These are phyloP conservation scores for Ceratocystis papillata DNA, from an alignment of 2,329 filamentous ascomycete species.

Conservation along the genomic window DNA sequence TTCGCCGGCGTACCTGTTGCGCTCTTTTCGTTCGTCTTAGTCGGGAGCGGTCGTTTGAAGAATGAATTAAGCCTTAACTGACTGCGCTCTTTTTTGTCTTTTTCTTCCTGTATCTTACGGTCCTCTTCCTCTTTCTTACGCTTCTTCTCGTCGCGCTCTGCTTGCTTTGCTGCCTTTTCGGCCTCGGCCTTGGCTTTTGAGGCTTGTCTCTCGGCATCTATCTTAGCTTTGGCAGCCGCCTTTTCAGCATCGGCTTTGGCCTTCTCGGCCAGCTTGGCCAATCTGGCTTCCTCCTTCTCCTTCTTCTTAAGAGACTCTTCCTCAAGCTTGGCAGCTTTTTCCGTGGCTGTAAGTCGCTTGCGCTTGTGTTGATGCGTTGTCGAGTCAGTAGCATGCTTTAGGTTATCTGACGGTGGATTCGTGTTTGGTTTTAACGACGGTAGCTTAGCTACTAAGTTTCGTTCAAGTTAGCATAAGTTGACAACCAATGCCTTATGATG, in stretches of 20 bases:
- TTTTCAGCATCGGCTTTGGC: conserved; percentile 36
- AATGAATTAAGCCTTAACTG: conserved; percentile 40
- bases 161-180: conserved; percentile 34
- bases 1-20: conserved; percentile 19
- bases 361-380: conserved; percentile 32
- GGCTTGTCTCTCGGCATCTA: conserved; percentile 33
- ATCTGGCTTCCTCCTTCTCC: conserved; percentile 31
- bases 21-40: conserved; percentile 33
- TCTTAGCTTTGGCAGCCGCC: conserved; percentile 29
- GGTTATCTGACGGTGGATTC: conserved; percentile 22
- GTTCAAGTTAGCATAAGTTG: conserved; percentile 32
- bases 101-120: conserved; percentile 33
- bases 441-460: background rate
- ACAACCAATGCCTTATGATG: conserved; percentile 29
- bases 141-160: conserved; percentile 39
- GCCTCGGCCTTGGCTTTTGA: conserved; percentile 36
- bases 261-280: conserved; percentile 31
- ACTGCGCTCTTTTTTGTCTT: conserved; percentile 41
- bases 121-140: conserved; percentile 42
- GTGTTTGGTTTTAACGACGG: conserved; percentile 15
- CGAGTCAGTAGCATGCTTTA: conserved; percentile 22
- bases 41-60: conserved; percentile 35
- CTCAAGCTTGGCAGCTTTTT: conserved; percentile 33
- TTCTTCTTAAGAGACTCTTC: conserved; percentile 33
- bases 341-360: conserved; percentile 36